Evolutionary conservation across 2,329 filamentous ascomycete species (phyloP), one percentile per base, ranked within the genome.

Genomic region (Epichloe gansuensis): DNA sequence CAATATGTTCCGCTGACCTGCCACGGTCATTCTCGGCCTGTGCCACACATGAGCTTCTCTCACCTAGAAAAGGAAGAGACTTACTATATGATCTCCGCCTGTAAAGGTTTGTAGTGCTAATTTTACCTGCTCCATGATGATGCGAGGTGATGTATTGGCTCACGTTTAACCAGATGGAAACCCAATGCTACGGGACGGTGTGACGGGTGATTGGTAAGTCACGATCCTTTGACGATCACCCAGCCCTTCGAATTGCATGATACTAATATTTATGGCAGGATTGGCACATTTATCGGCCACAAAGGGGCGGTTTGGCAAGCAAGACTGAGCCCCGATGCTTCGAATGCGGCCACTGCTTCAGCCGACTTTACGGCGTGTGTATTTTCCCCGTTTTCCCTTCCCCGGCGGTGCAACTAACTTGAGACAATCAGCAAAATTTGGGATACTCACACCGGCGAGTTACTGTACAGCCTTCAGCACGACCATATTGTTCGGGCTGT

Each of bases 291-390:
- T 67, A 85, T 98, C 62, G 93, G 93, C 42, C 93, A 98, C 75
- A 97, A 98, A 72, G 93, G 93, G 57, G 93, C 93, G 39, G 91
- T 97, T 55, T 98, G 93, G 90, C 91, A 96, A 72, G 88, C 91
- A 51, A 82, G 91, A 61, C 77, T 98, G 38, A 95, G 90, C 51
- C 83, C 88, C 21, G 90, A 97, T 71, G 88, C 90, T 43, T 83
- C 82, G 28, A 84, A 90, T 47, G 91, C 93, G 53, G 93, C 91
- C 9, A 97, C 94, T 37, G 93, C 88, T 46, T 94, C 91, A 48
- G 93, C 93, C 49, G 93, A 98, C 68, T 98, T 98, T 68, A 93
- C 89, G 53, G 89, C 89, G 86, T 91, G 76, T 64, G 84, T 45
- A 13, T 48, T 35, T 34, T 31, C 8, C 47, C 8, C 17, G 5